Percentiles rank a stretch among this genome's conserved stretches.
Conservation (phyloP, 164 flowering plant species). For the Hamamelis virginiana region DNA sequence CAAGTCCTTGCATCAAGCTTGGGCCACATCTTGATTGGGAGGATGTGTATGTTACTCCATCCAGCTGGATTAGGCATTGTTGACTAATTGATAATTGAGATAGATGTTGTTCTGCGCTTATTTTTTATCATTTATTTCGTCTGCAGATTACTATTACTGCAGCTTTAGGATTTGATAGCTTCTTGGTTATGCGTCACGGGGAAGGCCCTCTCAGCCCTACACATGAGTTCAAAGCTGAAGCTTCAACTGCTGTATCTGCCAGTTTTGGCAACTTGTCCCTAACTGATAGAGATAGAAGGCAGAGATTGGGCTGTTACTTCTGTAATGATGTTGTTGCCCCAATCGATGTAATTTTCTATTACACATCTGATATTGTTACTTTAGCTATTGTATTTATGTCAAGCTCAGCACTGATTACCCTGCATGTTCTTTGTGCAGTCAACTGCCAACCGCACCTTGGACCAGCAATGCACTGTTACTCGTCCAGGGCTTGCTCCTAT, state of each 20-base stretch:
- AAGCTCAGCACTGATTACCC: not conserved
- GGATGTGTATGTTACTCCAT: not conserved
- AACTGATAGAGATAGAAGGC: slow-evolving; percentile 22
- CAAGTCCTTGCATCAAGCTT: not conserved
- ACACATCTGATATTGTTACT: not conserved
- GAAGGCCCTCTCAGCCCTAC: slow-evolving; percentile 61
- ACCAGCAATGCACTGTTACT: slow-evolving; percentile 99
- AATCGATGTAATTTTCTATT: slow-evolving; percentile 62
- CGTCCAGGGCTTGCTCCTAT: slow-evolving; percentile 98
- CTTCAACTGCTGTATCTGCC: slow-evolving; percentile 36
- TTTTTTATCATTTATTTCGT: slow-evolving; percentile 6
- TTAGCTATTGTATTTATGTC: not conserved
- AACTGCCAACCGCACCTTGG: slow-evolving; percentile 93
- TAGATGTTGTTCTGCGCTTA: not conserved
- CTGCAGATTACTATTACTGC: slow-evolving; percentile 90
- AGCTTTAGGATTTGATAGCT: slow-evolving; percentile 96
- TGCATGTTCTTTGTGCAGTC: slow-evolving; percentile 74
- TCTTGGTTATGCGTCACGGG: slow-evolving; percentile 98
- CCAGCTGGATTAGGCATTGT: not conserved
- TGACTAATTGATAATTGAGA: not conserved
- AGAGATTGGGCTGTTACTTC: slow-evolving; percentile 91
- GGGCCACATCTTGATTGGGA: not conserved
- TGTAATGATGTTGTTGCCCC: slow-evolving; percentile 99
- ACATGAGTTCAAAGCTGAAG: slow-evolving; percentile 29
- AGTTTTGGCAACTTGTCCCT: slow-evolving; percentile 35